Evolutionary conservation across 768 basidiomycete species (phyloP), one percentile per base, ranked within the genome.

Genomic region (Pisolithus microcarpus): DNA sequence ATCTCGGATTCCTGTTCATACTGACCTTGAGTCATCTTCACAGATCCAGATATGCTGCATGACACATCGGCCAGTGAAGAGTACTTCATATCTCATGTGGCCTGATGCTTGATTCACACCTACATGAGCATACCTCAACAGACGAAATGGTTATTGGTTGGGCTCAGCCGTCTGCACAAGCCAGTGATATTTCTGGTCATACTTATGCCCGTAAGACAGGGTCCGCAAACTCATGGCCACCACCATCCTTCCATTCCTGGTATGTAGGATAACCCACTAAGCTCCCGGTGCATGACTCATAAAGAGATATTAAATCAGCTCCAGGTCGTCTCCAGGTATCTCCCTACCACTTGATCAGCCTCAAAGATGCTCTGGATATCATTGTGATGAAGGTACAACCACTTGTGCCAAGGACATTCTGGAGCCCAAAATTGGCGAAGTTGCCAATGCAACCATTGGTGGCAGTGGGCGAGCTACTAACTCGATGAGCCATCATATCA

Each of bases 21-120:
- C 10, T 24, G 21, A 43, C 19, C 42, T 26, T 43, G 42, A 43
- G 13, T 24, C 24, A 8, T 21, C 42, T 43, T 62, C 43, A 19
- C 19, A 7, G 4, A 26, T 34, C 16, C 56, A 88, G 80, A 63
- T 82, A 80, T 61, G 73, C 72, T 49, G 78, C 21, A 23, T 23
- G 9, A 83, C 49, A 62, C 65, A 44, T 61, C n/a, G n/a, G n/a
- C n/a, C 63, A 16, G 46, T 58, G 6, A 68, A 71, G 31, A 75
- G 76, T 1, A 74, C 82, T 2, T 71, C 80, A 2, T 96, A 94
- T 69, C 72, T 94, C 46, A 76, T 78, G 8, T 98, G 95, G 94
- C 89, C 91, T 11, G 93, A 97, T 61, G 89, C 93, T 3, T 79
- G 93, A 28, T 81, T 98, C 87, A 1, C 95, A 89, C 68, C 77